A percentile compares a stretch with the other conserved stretches of the same genome.
Evolutionary conservation across 371 early-diverging fungal species (phyloP).

Genomic region (Capillidium heterosporum): DNA sequence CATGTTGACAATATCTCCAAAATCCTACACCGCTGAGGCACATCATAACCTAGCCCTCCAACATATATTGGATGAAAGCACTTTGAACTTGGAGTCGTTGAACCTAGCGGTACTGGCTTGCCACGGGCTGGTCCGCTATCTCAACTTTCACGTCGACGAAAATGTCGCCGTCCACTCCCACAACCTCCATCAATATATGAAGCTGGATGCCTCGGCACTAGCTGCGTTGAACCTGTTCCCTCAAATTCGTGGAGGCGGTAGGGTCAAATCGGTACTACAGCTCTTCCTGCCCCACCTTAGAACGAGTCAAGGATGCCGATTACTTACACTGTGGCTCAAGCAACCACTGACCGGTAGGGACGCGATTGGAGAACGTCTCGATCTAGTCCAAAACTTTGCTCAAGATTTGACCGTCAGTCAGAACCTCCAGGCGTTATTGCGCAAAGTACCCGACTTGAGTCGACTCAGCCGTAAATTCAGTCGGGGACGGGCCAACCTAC

Average conservation of each 20-base stretch:
- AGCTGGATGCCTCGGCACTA: slow-evolving; percentile 79
- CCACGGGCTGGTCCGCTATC: slow-evolving; percentile 57
- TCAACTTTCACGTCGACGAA: slow-evolving; percentile 54
- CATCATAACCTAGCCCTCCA: not conserved
- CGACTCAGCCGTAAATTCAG: slow-evolving; percentile 69
- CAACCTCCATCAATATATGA: slow-evolving; percentile 79
- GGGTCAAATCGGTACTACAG: slow-evolving; percentile 66
- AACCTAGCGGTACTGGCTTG: slow-evolving; percentile 64
- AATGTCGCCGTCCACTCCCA: slow-evolving; percentile 45
- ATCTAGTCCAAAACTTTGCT: slow-evolving; percentile 55
- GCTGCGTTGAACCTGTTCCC: slow-evolving; percentile 77
- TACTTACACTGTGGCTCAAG: slow-evolving; percentile 83
- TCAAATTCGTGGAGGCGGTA: slow-evolving; percentile 5
- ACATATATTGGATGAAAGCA: not conserved
- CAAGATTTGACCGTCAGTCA: slow-evolving; percentile 51
- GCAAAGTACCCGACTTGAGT: slow-evolving; percentile 68
- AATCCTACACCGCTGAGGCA: slow-evolving; percentile 12
- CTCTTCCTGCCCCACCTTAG: slow-evolving; percentile 68
- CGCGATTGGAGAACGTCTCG: slow-evolving; percentile 47
- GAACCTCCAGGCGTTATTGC: slow-evolving; percentile 28
- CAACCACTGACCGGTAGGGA: slow-evolving; percentile 67
- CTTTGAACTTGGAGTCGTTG: not conserved
- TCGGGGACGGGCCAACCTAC: slow-evolving; percentile 57
- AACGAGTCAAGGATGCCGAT: slow-evolving; percentile 75
- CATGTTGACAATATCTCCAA: slow-evolving; percentile 44